Evolutionary conservation across 257 asterid species (phyloP), one percentile per base, ranked within the genome.

Genomic region (Apocynum venetum): DNA sequence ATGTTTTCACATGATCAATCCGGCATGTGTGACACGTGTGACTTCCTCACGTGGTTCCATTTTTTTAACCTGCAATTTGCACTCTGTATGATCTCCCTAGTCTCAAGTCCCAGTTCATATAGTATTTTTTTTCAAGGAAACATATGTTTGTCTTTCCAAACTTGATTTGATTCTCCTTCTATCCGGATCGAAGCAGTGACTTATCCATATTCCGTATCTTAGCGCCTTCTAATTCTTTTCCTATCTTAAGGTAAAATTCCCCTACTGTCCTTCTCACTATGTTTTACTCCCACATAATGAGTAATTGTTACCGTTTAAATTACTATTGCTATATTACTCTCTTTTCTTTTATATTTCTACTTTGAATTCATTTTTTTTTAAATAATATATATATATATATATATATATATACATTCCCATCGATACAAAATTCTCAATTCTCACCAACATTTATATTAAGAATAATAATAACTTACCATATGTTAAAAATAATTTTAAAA

Each of bases 11-110:
- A 91, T 86, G 92, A 78, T 48, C 78, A 75, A 83, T 70, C 77
- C 82, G 80, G 87, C 91, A 85, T 84, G 94, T 83, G 83, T 82
- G 87, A 85, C 86, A 87, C 89, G 85, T 86, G 91, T 81, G 84
- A 68, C 46, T 76, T 57, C 76, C 66, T 77, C 84, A 78, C 83
- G 86, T 87, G 87, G 74, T 76, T 80, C 76, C 51, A 3, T 67
- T 41, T 70, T 53, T 52, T 38, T 38, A n/a, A 65, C 19, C 8
- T 8, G 12, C 73, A 63, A 64, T 31, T 64, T 59, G 40, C 51
- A 10, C n/a, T 35, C 20, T 49, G 41, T 57, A 40, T 74, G 14
- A 55, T 73, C 47, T 6, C 47, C 47, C 47, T 2, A 43, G n/a
- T n/a, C n/a, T n/a, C n/a, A 43, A 43, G 12, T 19, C 41, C 36